These are phyloP conservation scores for Tricladium varicosporioides DNA, from an alignment of 2,329 filamentous ascomycete species.

Conservation along the genomic window DNA sequence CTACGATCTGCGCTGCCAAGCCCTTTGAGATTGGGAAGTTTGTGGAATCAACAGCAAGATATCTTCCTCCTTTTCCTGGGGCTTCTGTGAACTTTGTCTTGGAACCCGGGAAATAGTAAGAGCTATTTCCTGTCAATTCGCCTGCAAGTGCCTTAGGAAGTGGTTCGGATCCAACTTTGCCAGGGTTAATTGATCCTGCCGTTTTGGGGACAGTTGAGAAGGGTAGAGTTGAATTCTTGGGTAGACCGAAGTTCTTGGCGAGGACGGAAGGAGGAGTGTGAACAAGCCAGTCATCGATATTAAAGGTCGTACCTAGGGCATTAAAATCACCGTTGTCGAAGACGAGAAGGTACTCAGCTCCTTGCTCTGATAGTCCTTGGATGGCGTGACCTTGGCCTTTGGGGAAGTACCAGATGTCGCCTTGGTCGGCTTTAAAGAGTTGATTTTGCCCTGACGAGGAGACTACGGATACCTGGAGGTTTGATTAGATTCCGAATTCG, in stretches of 20 bases:
- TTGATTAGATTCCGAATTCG: not conserved
- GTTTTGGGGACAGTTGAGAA: conserved; percentile 64
- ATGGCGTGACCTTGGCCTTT: conserved; percentile 73
- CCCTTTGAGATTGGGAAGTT: conserved; percentile 67
- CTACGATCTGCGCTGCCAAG: conserved; percentile 63
- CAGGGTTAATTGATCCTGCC: conserved; percentile 70
- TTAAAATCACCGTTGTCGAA: conserved; percentile 56
- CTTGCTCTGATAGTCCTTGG: conserved; percentile 65
- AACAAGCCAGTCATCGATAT: conserved; percentile 70
- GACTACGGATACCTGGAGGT: not conserved
- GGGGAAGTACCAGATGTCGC: conserved; percentile 79
- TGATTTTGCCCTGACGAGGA: conserved; percentile 3
- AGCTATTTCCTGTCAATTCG: conserved; percentile 70
- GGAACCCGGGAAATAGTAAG: conserved; percentile 69
- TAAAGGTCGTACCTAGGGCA: conserved; percentile 63
- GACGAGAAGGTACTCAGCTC: conserved; percentile 60
- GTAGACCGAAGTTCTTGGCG: conserved; percentile 70
- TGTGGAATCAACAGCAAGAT: conserved; percentile 63
- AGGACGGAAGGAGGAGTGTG: conserved; percentile 70
- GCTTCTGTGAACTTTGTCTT: conserved; percentile 44
- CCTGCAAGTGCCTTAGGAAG: conserved; percentile 59
- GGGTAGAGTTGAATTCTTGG: conserved; percentile 51
- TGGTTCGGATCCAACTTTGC: conserved; percentile 61
- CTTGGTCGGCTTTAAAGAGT: conserved; percentile 43
- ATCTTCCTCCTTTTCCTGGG: conserved; percentile 58